A percentile compares a stretch with the other conserved stretches of the same genome.
These are phyloP conservation scores for Carex kokanica DNA, from an alignment of 176 grass and related monocot species.

Conservation along the genomic window DNA sequence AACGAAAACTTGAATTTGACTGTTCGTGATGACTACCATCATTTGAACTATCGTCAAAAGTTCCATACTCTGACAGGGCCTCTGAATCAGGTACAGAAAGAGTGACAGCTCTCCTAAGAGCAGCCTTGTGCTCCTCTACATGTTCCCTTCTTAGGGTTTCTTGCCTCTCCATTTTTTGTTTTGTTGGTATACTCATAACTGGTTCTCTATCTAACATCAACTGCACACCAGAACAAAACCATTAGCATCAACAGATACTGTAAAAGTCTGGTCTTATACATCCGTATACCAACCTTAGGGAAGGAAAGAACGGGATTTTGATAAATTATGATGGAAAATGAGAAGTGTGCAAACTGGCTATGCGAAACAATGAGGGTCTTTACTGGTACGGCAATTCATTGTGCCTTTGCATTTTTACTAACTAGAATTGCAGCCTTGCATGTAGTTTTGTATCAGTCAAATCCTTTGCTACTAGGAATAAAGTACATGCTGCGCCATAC, in stretches of 20 bases:
- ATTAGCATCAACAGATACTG: constrained; percentile 6
- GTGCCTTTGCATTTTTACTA: background rate
- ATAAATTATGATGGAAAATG: background rate
- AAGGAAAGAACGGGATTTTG: background rate
- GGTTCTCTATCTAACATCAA: constrained; percentile 65
- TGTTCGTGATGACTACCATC: background rate
- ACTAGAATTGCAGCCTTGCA: background rate
- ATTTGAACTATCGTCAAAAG: constrained; percentile 39
- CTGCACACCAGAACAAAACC: constrained; percentile 28
- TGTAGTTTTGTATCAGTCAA: background rate
- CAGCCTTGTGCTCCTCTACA: constrained; percentile 73
- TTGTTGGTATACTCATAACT: constrained; percentile 44
- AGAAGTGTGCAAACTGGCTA: background rate
- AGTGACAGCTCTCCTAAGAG: constrained; percentile 55
- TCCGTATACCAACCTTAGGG: background rate
- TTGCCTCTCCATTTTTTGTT: constrained; percentile 87
- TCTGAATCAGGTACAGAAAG: constrained; percentile 56
- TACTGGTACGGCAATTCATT: no score
- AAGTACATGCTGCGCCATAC: background rate
- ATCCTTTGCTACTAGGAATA: background rate
- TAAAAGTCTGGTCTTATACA: background rate
- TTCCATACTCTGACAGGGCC: constrained; percentile 53
- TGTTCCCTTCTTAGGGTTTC: constrained; percentile 64
- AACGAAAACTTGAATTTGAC: constrained; percentile 4
- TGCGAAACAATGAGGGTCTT: background rate